Evolutionary conservation across 176 grass and related monocot species (phyloP), one percentile per base, ranked within the genome.

Genomic region (Hordeum marinum): DNA sequence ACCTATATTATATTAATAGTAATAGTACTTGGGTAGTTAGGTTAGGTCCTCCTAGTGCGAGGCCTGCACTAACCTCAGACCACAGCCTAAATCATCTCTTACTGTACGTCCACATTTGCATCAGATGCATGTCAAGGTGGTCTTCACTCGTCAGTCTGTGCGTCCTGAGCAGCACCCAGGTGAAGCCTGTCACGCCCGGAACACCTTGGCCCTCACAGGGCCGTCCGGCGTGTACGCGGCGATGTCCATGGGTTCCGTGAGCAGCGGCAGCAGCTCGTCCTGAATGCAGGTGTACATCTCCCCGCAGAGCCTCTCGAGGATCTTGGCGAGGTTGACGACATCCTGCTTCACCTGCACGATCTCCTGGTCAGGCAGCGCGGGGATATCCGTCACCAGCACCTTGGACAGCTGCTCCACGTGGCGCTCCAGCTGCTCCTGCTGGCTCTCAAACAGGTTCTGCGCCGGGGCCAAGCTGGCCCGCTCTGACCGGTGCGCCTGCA

Each of bases 381-480:
- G 23, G 32, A 74, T 57, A 37, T 72, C 20, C 0, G 15, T 66
- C 0, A 78, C 41, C 13, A 94, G 39, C 57, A 73, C 11, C 83
- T 54, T 78, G 0, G 92, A 82, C 31, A 94, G 84, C 32, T 75
- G 81, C 72, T 92, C 92, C 24, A 94, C 87, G 43, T 91, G 76
- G 60, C 21, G 69, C 40, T 94, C 87, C 48, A 94, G 81, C 82
- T 90, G 90, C 74, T 85, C 83, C 80, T 94, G 92, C 55, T 92
- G 85, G 63, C 85, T 85, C 63, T 94, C 92, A 68, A 94, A 94
- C 73, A 92, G 88, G 81, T 90, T 84, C 55, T 68, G 63, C 26
- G 62, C 83, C 18, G 77, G 85, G 29, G 40, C 58, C 57, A 78
- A 52, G 43, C 32, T n/a, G 21, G 15, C 10, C 42, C 57, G 72